phyloP scores from a whole-genome alignment of 176 grass and related monocot species.

The Calamus simplicifolius region DNA sequence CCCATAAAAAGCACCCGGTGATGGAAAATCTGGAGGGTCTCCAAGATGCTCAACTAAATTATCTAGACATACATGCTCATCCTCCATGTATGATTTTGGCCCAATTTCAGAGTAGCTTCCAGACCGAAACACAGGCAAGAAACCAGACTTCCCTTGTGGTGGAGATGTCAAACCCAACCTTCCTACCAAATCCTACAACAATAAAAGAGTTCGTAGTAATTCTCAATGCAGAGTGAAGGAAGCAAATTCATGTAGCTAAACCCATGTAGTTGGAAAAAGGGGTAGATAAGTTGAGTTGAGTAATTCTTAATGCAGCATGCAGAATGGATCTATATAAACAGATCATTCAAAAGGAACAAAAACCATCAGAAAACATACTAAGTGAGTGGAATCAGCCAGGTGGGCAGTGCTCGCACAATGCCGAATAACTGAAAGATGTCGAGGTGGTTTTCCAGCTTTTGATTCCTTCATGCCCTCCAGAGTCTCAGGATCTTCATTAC shows the following conservation, averaged over 20 bases:
- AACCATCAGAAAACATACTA: constrained; percentile 21
- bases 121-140: constrained; percentile 66
- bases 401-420: constrained; percentile 58
- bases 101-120: constrained; percentile 76
- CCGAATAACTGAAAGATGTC: constrained; percentile 50
- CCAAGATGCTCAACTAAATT: constrained; percentile 65
- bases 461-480: constrained; percentile 10
- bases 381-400: constrained; percentile 46
- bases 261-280: no score
- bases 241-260: no score
- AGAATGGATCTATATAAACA: neutral
- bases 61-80: constrained; percentile 79
- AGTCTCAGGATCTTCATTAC: constrained; percentile 8
- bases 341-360: neutral
- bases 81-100: constrained; percentile 82
- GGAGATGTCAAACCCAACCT: constrained; percentile 76
- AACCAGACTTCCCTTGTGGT: constrained; percentile 29
- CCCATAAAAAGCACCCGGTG: constrained; percentile 86
- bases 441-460: constrained; percentile 51
- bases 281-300: no score
- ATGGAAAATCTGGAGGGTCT: constrained; percentile 27
- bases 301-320: neutral
- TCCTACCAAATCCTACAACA: constrained; percentile 47
- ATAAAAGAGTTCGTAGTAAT: constrained; percentile 3
- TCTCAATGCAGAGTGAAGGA: neutral